Evolutionary conservation across 768 basidiomycete species (phyloP).

Genomic region (Clavaria fumosa): DNA sequence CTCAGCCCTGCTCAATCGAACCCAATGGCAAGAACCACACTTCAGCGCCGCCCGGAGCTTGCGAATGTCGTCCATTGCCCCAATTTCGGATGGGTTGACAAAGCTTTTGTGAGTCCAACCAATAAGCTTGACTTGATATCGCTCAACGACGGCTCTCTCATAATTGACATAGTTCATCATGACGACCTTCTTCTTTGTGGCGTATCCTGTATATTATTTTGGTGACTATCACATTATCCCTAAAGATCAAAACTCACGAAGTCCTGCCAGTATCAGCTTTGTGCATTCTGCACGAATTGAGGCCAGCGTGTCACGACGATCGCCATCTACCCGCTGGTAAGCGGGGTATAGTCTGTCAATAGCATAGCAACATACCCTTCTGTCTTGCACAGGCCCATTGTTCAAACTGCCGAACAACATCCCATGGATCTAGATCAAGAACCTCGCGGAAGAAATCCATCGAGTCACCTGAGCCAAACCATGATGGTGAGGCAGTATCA

Average conservation of each 20-base stretch:
- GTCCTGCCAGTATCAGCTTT: conserved; percentile 1
- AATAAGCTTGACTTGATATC: background rate
- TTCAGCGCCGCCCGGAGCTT: background rate
- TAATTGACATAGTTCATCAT: background rate
- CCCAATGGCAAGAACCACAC: conserved; percentile 2
- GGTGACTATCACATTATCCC: background rate
- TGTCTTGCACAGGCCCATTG: background rate
- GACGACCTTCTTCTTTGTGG: background rate
- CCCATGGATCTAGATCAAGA: conserved; percentile 2
- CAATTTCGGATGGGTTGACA: conserved; percentile 1
- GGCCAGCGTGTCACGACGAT: background rate
- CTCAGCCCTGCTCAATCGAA: background rate
- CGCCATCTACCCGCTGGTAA: background rate
- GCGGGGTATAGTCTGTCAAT: background rate
- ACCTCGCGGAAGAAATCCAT: conserved; percentile 2
- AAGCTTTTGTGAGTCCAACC: background rate
- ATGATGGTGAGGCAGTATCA: background rate
- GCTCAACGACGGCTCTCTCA: background rate
- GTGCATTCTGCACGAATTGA: background rate
- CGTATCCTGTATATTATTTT: background rate
- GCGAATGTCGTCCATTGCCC: background rate
- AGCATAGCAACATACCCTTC: no score
- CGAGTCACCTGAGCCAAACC: background rate
- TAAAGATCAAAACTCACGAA: background rate
- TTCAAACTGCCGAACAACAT: no score